These are phyloP conservation scores for Fusarium globosum DNA, from an alignment of 2,329 filamentous ascomycete species.

Conservation along the genomic window DNA sequence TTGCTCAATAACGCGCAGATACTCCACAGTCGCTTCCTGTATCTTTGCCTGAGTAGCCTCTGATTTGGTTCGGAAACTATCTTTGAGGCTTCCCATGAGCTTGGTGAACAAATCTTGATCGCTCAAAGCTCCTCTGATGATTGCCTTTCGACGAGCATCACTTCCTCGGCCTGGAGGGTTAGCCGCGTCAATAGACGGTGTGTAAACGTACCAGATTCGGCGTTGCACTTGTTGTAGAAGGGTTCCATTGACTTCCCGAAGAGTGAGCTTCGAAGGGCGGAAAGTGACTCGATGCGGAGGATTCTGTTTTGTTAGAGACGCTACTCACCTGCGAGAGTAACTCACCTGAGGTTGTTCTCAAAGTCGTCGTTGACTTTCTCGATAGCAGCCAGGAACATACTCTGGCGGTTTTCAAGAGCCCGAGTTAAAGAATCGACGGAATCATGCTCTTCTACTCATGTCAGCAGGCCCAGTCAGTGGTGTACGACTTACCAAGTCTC, in stretches of 20 bases:
- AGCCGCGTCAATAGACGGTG: rapidly evolving
- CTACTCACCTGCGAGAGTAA: background rate
- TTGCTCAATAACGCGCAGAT: slow-evolving; percentile 44
- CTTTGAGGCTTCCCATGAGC: slow-evolving; percentile 45
- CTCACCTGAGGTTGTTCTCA: slow-evolving; percentile 16
- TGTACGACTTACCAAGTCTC: slow-evolving; percentile 18
- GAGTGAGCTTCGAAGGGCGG: slow-evolving; percentile 52
- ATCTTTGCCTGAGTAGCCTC: slow-evolving; percentile 33
- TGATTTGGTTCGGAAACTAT: slow-evolving; percentile 34
- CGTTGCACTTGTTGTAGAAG: slow-evolving; percentile 48
- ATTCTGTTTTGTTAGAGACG: slow-evolving; percentile 39
- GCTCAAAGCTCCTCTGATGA: slow-evolving; percentile 47
- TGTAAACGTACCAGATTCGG: slow-evolving; percentile 46
- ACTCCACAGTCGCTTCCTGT: slow-evolving; percentile 29
- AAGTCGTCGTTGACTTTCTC: slow-evolving; percentile 45
- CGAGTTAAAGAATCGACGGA: slow-evolving; percentile 29
- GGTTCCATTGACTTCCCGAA: slow-evolving; percentile 52
- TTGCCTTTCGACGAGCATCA: slow-evolving; percentile 48
- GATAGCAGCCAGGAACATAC: slow-evolving; percentile 44
- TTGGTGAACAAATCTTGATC: slow-evolving; percentile 45
- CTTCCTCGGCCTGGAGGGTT: slow-evolving; percentile 47
- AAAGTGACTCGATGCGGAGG: slow-evolving; percentile 50
- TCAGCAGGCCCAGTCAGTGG: background rate
- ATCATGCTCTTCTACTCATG: background rate
- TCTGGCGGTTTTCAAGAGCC: slow-evolving; percentile 45